phyloP scores from a whole-genome alignment of 306 rosid species.

The Inga leiocalycina region DNA sequence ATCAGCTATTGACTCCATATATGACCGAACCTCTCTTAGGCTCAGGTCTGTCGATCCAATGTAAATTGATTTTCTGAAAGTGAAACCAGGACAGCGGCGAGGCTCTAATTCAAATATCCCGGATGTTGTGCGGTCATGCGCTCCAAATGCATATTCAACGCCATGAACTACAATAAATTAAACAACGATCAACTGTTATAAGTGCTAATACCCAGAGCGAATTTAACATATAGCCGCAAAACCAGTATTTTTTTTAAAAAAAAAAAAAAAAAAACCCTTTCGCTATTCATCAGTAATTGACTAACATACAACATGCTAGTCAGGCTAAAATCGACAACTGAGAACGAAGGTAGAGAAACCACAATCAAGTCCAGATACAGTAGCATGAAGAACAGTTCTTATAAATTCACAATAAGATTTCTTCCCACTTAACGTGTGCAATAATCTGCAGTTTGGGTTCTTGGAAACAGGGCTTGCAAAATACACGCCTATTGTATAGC shows the following conservation, averaged over 20 bases:
- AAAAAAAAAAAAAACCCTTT: background rate
- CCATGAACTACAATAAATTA: slow-evolving; percentile 65
- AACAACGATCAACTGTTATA: background rate
- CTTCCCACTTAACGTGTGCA: background rate
- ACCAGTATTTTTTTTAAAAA: background rate
- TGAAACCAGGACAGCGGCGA: slow-evolving; percentile 85
- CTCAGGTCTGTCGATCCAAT: slow-evolving; percentile 87
- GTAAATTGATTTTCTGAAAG: slow-evolving; percentile 78
- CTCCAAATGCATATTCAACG: slow-evolving; percentile 93
- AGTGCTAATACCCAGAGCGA: background rate
- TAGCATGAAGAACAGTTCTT: background rate
- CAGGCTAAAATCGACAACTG: slow-evolving; percentile 3
- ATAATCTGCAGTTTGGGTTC: background rate
- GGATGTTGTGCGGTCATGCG: slow-evolving; percentile 77
- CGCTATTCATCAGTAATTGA: background rate
- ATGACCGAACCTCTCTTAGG: slow-evolving; percentile 55
- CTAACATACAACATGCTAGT: slow-evolving; percentile 2
- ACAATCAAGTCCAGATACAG: slow-evolving; percentile 10
- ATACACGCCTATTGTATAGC: background rate
- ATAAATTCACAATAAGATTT: background rate
- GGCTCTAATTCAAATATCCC: slow-evolving; percentile 97
- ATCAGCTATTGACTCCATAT: slow-evolving; percentile 83
- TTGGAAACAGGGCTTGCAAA: slow-evolving; percentile 8
- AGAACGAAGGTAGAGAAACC: background rate
- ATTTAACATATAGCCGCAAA: background rate